A percentile compares a stretch with the other conserved stretches of the same genome.
Conservation (phyloP, 2,329 filamentous ascomycete species). For the Ophiostoma tasmaniense region DNA sequence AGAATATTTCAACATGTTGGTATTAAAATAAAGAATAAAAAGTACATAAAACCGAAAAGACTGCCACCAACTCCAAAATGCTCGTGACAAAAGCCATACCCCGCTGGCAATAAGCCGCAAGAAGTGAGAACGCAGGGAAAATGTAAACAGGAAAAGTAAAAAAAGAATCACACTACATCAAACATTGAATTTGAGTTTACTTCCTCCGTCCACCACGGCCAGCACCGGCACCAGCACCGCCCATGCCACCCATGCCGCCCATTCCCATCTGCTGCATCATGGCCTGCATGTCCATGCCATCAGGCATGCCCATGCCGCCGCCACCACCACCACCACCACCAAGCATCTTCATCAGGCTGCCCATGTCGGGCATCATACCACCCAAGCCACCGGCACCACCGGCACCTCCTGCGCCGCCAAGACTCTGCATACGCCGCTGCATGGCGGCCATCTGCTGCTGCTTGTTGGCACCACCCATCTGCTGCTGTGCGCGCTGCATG, state of each 20-base stretch:
- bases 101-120: not conserved
- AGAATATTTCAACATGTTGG: not conserved
- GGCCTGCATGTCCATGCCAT: slow-evolving; percentile 67
- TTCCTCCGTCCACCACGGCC: slow-evolving; percentile 20
- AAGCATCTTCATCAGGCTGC: slow-evolving; percentile 86
- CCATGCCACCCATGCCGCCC: slow-evolving; percentile 36
- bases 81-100: slow-evolving; percentile 5
- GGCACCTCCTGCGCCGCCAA: slow-evolving; percentile 65
- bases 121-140: not conserved
- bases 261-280: slow-evolving; percentile 69
- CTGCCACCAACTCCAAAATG: slow-evolving; percentile 5
- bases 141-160: not conserved
- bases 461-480: slow-evolving; percentile 85
- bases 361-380: slow-evolving; percentile 65
- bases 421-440: slow-evolving; percentile 89
- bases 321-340: slow-evolving; percentile 59
- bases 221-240: slow-evolving; percentile 7
- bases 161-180: not conserved
- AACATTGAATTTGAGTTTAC: slow-evolving; percentile 4
- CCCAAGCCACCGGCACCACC: slow-evolving; percentile 27
- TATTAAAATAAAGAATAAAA: slow-evolving; percentile 2
- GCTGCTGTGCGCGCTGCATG: slow-evolving; percentile 86
- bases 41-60: not conserved
- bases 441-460: slow-evolving; percentile 91
- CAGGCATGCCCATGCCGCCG: slow-evolving; percentile 50